Evolutionary conservation across 768 basidiomycete species (phyloP).

Genomic region (Russula lepida): DNA sequence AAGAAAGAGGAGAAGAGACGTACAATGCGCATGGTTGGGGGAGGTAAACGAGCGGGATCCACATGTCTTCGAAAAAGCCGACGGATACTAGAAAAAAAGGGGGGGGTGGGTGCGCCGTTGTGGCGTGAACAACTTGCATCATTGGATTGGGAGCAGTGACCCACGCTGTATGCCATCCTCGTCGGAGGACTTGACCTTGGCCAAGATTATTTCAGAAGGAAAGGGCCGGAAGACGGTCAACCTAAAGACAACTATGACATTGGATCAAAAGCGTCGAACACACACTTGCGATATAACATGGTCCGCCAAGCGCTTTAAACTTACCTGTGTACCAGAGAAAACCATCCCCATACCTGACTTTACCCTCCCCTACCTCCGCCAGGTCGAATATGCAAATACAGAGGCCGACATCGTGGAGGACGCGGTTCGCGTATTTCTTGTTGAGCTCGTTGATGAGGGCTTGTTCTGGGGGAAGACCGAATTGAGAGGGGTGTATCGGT

Average conservation of each 20-base stretch:
- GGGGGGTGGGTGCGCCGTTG: not conserved
- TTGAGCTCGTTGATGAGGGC: conserved; percentile 83
- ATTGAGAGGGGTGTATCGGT: conserved; percentile 80
- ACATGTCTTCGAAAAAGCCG: conserved; percentile 92
- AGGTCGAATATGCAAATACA: conserved; percentile 89
- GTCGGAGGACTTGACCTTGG: conserved; percentile 81
- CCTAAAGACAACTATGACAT: conserved; percentile 65
- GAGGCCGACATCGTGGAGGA: conserved; percentile 85
- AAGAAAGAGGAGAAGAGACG: conserved; percentile 23
- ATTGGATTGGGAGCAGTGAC: conserved; percentile 23
- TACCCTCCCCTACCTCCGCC: conserved; percentile 79
- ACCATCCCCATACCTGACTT: conserved; percentile 90
- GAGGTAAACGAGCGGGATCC: conserved; percentile 69
- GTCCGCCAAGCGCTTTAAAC: conserved; percentile 8
- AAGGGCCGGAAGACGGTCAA: conserved; percentile 91
- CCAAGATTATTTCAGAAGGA: conserved; percentile 79
- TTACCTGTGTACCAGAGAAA: conserved; percentile 90
- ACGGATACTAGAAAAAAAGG: conserved; percentile 62
- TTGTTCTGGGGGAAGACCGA: conserved; percentile 65
- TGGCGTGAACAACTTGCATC: not conserved
- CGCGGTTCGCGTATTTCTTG: conserved; percentile 91
- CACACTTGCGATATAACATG: not conserved
- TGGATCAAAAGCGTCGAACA: not conserved
- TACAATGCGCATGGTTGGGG: conserved; percentile 79
- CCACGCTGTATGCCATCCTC: conserved; percentile 76